Conservation (phyloP, 495 filamentous ascomycete genomes). For the Aspergillus biplanus region DNA sequence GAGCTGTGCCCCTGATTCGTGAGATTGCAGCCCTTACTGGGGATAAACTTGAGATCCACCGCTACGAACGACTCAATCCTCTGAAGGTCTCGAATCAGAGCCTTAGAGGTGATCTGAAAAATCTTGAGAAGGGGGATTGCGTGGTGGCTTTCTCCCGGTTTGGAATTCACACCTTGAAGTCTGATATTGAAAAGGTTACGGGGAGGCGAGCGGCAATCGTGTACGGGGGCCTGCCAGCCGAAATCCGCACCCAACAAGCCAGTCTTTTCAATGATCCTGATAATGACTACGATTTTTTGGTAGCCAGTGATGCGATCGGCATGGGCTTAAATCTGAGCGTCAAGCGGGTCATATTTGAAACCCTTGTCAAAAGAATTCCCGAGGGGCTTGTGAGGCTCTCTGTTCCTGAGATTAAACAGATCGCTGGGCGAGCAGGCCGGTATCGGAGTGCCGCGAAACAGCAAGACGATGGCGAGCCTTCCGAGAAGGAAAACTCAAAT, state of each 20-base stretch:
- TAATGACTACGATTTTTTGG: slow-evolving; percentile 92
- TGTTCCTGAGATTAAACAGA: slow-evolving; percentile 89
- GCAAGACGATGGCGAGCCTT: slow-evolving; percentile 17
- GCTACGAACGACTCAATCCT: slow-evolving; percentile 81
- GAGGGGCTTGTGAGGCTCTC: slow-evolving; percentile 51
- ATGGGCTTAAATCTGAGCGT: slow-evolving; percentile 97
- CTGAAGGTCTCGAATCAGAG: slow-evolving; percentile 66
- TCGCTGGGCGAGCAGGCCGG: slow-evolving; percentile 89
- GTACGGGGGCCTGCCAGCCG: slow-evolving; percentile 90
- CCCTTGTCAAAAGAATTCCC: slow-evolving; percentile 68
- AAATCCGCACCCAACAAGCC: slow-evolving; percentile 89
- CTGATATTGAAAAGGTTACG: slow-evolving; percentile 73
- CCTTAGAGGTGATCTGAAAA: slow-evolving; percentile 61
- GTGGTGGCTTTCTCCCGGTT: slow-evolving; percentile 83
- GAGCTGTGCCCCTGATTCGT: slow-evolving; percentile 77
- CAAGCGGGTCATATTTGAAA: slow-evolving; percentile 88
- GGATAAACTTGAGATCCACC: slow-evolving; percentile 78
- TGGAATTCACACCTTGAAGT: slow-evolving; percentile 79
- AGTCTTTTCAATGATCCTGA: slow-evolving; percentile 89
- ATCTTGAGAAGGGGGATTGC: slow-evolving; percentile 87
- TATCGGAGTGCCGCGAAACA: slow-evolving; percentile 70
- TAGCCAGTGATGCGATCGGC: slow-evolving; percentile 94
- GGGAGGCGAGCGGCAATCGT: slow-evolving; percentile 84
- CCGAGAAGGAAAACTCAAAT: slow-evolving; percentile 33
- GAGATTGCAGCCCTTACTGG: slow-evolving; percentile 80